These are phyloP conservation scores for Fusarium citri DNA, from an alignment of 2,329 filamentous ascomycete species.

Conservation along the genomic window DNA sequence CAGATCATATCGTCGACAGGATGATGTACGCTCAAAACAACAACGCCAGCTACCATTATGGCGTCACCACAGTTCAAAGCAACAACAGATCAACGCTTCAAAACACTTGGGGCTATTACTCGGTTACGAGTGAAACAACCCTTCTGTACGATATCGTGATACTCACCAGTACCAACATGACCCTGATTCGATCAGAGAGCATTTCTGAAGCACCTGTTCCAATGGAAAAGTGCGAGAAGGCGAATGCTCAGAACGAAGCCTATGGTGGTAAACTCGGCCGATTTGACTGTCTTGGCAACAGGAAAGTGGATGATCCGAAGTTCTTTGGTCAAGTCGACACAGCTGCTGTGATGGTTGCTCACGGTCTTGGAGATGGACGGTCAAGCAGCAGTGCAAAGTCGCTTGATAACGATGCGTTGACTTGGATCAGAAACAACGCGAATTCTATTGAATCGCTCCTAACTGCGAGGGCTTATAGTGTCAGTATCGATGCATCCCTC, in stretches of 20 bases:
- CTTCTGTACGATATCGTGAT: slow-evolving; percentile 2
- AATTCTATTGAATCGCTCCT: background rate
- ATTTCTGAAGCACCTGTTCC: slow-evolving; percentile 6
- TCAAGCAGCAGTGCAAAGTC: slow-evolving; percentile 28
- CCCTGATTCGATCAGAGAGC: slow-evolving; percentile 24
- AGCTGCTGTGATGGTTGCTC: slow-evolving; percentile 18
- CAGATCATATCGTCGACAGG: background rate
- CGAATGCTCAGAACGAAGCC: slow-evolving; percentile 31
- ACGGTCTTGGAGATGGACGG: slow-evolving; percentile 17
- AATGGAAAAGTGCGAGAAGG: background rate
- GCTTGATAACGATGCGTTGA: slow-evolving; percentile 13
- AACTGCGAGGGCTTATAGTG: slow-evolving; percentile 14
- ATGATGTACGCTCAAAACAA: slow-evolving; percentile 25
- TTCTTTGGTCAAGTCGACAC: slow-evolving; percentile 39
- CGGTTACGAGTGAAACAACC: accelerated
- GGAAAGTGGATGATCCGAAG: accelerated
- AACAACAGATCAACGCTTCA: slow-evolving; percentile 13
- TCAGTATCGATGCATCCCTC: slow-evolving; percentile 21
- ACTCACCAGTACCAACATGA: slow-evolving; percentile 32
- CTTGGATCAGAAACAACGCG: slow-evolving; percentile 3
- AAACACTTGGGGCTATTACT: slow-evolving; percentile 12
- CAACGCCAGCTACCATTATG: slow-evolving; percentile 18
- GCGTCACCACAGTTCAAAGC: background rate
- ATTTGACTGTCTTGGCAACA: slow-evolving; percentile 17
- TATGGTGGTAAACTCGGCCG: slow-evolving; percentile 24